Evolutionary conservation across 176 grass and related monocot genomes (phyloP).

Genomic region (Stipa capillata): DNA sequence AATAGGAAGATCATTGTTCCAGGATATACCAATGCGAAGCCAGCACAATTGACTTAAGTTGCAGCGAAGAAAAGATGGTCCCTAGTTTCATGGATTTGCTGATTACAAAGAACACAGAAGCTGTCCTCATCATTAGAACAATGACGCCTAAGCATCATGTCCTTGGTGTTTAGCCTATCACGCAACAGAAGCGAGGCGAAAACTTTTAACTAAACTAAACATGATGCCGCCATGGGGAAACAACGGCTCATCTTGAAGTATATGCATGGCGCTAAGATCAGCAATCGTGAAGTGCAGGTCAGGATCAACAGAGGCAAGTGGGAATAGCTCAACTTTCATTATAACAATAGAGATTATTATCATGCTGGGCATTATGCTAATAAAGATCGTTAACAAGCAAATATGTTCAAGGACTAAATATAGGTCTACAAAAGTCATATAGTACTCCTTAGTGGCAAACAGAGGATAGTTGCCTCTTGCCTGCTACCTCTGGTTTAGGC

Average conservation of each 20-base stretch:
- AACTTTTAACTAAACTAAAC: not conserved
- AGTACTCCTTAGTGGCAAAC: not conserved
- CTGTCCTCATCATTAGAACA: too few species aligned
- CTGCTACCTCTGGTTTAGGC: not conserved
- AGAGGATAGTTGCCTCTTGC: not conserved
- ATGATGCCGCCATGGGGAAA: not conserved
- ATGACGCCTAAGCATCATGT: too few species aligned
- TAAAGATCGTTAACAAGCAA: constrained; percentile 6
- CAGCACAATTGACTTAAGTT: too few species aligned
- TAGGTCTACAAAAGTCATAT: not conserved
- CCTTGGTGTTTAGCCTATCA: too few species aligned
- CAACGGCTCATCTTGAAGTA: not conserved
- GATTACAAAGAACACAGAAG: too few species aligned
- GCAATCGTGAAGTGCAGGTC: not conserved
- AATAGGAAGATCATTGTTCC: too few species aligned
- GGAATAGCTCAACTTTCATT: not conserved
- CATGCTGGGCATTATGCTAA: constrained; percentile 3
- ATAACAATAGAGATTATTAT: not conserved
- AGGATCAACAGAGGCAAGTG: not conserved
- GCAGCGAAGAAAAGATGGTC: too few species aligned
- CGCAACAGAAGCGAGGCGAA: not conserved
- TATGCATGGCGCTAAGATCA: not conserved
- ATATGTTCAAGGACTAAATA: not conserved
- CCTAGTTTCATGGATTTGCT: too few species aligned
- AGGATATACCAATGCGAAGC: too few species aligned